These are phyloP conservation scores for Phialophora expanda DNA, from an alignment of 2,329 filamentous ascomycete species.

Conservation along the genomic window DNA sequence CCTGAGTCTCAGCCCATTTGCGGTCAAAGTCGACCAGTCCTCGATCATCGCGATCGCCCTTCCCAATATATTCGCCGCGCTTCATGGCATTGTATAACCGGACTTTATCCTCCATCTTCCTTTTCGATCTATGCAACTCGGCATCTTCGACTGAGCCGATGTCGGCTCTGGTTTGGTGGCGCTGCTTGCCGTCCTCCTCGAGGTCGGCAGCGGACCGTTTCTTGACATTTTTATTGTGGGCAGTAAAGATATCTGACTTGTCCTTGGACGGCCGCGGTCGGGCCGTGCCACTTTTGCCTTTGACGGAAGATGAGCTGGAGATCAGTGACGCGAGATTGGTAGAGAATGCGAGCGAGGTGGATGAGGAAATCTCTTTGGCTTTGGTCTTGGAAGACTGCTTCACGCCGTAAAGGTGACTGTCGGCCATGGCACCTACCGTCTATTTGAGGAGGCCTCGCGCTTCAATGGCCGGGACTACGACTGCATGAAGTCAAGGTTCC, in stretches of 20 bases:
- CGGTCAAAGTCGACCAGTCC: conserved; percentile 87
- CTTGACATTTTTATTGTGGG: conserved; percentile 66
- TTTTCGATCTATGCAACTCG: conserved; percentile 69
- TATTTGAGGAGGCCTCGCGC: neutral
- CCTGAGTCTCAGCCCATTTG: conserved; percentile 82
- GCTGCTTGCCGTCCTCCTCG: conserved; percentile 63
- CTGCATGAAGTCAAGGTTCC: neutral
- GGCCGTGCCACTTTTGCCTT: conserved; percentile 49
- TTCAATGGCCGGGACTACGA: neutral
- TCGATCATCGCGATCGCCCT: conserved; percentile 47
- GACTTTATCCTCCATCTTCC: conserved; percentile 88
- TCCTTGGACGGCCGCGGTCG: conserved; percentile 54
- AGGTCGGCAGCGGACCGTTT: conserved; percentile 68
- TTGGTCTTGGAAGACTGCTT: conserved; percentile 69
- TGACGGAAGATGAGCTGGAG: conserved; percentile 57
- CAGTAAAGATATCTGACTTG: conserved; percentile 72
- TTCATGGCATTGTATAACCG: conserved; percentile 88
- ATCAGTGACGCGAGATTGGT: conserved; percentile 85
- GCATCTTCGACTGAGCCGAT: conserved; percentile 65
- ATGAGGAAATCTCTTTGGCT: conserved; percentile 69
- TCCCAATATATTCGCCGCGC: conserved; percentile 75
- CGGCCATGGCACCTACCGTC: conserved; percentile 50
- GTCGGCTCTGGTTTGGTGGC: conserved; percentile 65
- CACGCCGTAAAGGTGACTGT: conserved; percentile 75
- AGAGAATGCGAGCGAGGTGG: conserved; percentile 82